Percentiles rank a stretch among this genome's conserved stretches.
Evolutionary conservation across 164 flowering plant genomes (phyloP).

Genomic region (Annona squamosa): DNA sequence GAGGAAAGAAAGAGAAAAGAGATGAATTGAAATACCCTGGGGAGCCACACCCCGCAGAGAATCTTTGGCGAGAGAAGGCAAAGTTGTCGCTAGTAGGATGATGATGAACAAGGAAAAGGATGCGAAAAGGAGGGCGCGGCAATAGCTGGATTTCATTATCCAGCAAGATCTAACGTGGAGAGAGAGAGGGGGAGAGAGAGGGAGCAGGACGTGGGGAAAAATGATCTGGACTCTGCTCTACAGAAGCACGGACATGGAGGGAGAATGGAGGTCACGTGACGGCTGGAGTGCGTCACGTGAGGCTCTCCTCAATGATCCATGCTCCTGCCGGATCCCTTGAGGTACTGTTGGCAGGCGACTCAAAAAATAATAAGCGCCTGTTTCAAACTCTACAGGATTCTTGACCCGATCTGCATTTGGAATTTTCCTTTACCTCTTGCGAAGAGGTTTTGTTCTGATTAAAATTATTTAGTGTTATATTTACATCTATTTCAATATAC

Average conservation of each 20-base stretch:
- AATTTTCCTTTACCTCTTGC: too few relatives aligned
- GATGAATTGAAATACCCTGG: constrained; percentile 27
- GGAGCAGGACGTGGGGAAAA: neutral
- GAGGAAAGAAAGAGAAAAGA: neutral
- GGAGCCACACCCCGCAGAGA: constrained; percentile 53
- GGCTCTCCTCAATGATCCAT: too few relatives aligned
- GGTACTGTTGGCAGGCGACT: too few relatives aligned
- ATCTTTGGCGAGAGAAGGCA: constrained; percentile 23
- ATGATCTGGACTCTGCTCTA: neutral
- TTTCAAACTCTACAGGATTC: too few relatives aligned
- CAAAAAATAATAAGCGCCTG: too few relatives aligned
- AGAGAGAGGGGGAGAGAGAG: neutral
- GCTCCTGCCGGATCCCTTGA: too few relatives aligned
- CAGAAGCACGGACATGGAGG: neutral
- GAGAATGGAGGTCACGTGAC: neutral
- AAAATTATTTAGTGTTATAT: too few relatives aligned
- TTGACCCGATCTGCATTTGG: too few relatives aligned
- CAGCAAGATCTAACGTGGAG: constrained; percentile 2
- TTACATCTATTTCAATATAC: too few relatives aligned
- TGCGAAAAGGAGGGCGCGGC: constrained; percentile 4
- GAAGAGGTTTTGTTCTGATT: too few relatives aligned
- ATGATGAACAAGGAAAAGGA: constrained; percentile 13
- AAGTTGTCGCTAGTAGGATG: constrained; percentile 23
- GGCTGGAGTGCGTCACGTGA: too few relatives aligned
- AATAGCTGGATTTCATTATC: constrained; percentile 10